These are phyloP conservation scores for Limnomonas spitsbergensis DNA, from an alignment of 139 green algal species.

Conservation along the genomic window DNA sequence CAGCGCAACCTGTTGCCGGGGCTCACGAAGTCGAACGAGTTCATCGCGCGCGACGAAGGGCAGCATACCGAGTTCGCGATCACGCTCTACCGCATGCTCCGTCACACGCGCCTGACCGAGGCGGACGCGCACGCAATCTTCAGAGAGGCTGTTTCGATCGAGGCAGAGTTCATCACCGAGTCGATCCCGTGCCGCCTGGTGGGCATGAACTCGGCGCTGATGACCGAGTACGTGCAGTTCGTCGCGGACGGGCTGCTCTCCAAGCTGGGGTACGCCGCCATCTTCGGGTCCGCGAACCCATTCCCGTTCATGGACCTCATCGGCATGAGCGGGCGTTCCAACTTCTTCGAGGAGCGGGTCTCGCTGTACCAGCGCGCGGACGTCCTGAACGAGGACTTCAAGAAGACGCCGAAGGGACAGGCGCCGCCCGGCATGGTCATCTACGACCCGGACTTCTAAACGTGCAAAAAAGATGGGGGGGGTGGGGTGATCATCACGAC, in stretches of 20 bases:
- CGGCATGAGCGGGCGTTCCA: constrained; percentile 64
- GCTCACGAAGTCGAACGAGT: constrained; percentile 95
- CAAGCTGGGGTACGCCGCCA: neutral
- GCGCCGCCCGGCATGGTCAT: too few relatives aligned
- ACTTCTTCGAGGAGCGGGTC: constrained; percentile 33
- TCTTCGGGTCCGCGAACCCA: constrained; percentile 10
- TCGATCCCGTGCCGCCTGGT: constrained; percentile 71
- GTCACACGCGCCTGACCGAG: neutral
- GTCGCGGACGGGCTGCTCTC: constrained; percentile 42
- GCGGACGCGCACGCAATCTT: constrained; percentile 19
- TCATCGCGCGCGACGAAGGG: constrained; percentile 93
- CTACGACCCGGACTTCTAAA: constrained; percentile 3
- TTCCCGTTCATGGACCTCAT: constrained; percentile 43
- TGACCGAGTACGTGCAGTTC: constrained; percentile 93
- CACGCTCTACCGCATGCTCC: neutral
- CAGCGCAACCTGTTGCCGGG: constrained; percentile 88
- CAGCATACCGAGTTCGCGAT: constrained; percentile 89
- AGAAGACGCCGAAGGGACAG: neutral
- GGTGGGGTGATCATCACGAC: too few relatives aligned
- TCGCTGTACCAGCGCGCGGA: constrained; percentile 15
- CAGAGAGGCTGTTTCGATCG: constrained; percentile 87
- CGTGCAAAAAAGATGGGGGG: neutral
- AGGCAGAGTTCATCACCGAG: constrained; percentile 93
- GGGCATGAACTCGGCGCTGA: constrained; percentile 76
- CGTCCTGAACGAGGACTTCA: neutral